These are phyloP conservation scores for Clonostachys rosea DNA, from an alignment of 2,329 filamentous ascomycete species.

Conservation along the genomic window DNA sequence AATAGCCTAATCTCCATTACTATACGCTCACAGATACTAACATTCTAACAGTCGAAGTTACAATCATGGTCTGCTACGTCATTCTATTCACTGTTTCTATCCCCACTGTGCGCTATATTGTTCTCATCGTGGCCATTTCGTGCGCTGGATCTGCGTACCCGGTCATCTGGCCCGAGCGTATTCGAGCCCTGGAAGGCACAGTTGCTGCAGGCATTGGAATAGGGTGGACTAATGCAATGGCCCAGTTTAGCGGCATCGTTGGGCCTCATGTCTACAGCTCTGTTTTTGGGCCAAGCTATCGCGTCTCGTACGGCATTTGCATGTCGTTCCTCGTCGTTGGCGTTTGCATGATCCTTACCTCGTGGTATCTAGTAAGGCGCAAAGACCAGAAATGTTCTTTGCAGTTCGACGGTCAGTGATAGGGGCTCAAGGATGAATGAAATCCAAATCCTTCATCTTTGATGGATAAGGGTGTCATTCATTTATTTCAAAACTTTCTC, in stretches of 20 bases:
- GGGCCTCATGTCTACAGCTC: conserved; percentile 31
- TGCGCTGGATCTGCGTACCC: conserved; percentile 29
- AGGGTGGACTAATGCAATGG: conserved; percentile 23
- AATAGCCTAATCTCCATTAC: not conserved
- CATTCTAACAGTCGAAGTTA: conserved; percentile 15
- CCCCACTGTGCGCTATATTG: conserved; percentile 26
- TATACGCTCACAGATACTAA: not conserved
- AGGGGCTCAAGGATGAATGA: too few relatives aligned
- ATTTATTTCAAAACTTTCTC: too few relatives aligned
- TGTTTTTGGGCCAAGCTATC: conserved; percentile 29
- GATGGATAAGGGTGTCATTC: too few relatives aligned
- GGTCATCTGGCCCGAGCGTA: conserved; percentile 31
- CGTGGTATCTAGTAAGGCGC: conserved; percentile 12
- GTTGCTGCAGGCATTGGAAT: conserved; percentile 29
- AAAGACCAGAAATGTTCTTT: conserved; percentile 3
- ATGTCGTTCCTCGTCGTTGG: conserved; percentile 22
- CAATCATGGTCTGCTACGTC: conserved; percentile 29
- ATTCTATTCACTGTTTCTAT: conserved; percentile 27
- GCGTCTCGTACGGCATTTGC: conserved; percentile 25
- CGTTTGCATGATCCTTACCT: conserved; percentile 8
- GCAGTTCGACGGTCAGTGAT: too few relatives aligned
- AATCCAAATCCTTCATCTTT: too few relatives aligned
- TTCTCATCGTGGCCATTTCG: conserved; percentile 30
- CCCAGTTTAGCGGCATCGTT: conserved; percentile 29
- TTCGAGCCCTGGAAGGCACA: conserved; percentile 28